phyloP scores from a whole-genome alignment of 2,329 filamentous ascomycete species.

The Colletotrichum zoysiae region DNA sequence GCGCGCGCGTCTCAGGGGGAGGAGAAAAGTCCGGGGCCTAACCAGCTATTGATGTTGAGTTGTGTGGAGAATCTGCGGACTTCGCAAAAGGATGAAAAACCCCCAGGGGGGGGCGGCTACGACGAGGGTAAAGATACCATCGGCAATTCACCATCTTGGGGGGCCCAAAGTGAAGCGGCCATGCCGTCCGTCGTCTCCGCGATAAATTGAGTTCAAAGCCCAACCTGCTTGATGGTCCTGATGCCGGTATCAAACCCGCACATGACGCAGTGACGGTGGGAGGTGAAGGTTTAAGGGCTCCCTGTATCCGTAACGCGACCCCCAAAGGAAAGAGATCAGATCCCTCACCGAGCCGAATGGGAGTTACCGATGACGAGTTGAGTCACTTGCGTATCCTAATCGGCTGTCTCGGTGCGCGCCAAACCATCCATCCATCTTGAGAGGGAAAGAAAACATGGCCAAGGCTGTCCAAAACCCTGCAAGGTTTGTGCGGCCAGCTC shows the following conservation, averaged over 20 bases:
- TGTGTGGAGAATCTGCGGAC: conserved; percentile 1
- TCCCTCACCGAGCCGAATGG: neutral
- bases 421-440: no score
- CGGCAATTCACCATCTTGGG: conserved; percentile 24
- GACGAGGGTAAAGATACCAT: conserved; percentile 6
- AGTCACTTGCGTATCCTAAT: neutral
- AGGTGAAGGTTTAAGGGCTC: conserved; percentile 19
- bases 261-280: conserved; percentile 29
- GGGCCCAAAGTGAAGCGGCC: conserved; percentile 4
- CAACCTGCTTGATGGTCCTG: neutral
- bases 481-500: neutral
- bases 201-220: conserved; percentile 23
- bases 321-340: neutral
- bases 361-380: conserved; percentile 21
- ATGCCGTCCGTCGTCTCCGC: conserved; percentile 12
- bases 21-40: neutral
- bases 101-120: neutral
- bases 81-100: neutral
- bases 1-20: neutral
- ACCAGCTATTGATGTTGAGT: neutral
- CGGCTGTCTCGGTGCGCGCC: neutral
- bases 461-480: neutral
- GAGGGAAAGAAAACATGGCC: neutral
- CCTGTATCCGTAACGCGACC: neutral
- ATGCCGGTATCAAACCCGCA: neutral